Evolutionary conservation across 345 rosid genomes (phyloP).

Genomic region (Arabidopsis arenosa): DNA sequence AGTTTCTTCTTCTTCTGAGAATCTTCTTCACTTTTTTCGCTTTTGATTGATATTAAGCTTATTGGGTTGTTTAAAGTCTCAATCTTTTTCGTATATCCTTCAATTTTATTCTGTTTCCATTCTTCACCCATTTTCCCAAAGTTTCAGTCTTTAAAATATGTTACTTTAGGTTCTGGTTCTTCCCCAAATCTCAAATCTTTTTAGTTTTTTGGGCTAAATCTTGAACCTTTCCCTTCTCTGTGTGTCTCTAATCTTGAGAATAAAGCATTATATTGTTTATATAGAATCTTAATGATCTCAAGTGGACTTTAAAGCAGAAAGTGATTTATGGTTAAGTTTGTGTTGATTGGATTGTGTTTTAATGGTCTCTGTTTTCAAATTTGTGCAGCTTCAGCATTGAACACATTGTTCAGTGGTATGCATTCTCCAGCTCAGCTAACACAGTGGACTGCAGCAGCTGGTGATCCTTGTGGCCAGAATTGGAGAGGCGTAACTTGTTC

Average conservation of each 20-base stretch:
- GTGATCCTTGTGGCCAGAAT: conserved; percentile 88
- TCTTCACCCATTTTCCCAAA: conserved; percentile 19
- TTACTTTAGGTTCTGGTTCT: not conserved
- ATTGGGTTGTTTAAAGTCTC: conserved; percentile 22
- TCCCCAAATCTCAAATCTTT: conserved; percentile 32
- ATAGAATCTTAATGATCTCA: conserved; percentile 28
- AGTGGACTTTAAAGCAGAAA: not conserved
- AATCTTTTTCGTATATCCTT: conserved; percentile 36
- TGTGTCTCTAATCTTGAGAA: not conserved
- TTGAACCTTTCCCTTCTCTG: conserved; percentile 13
- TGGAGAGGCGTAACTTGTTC: conserved; percentile 95
- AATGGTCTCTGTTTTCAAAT: conserved; percentile 11
- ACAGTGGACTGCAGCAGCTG: conserved; percentile 71
- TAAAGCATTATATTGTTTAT: not conserved
- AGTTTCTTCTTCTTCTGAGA: conserved; percentile 40
- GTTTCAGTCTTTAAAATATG: not conserved
- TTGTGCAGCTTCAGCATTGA: conserved; percentile 78
- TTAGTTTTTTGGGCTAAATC: conserved; percentile 7
- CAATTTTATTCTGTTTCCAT: conserved; percentile 25
- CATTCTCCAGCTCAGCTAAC: conserved; percentile 66
- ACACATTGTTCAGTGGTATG: conserved; percentile 61
- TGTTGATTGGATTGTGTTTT: conserved; percentile 22
- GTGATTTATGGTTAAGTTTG: not conserved
- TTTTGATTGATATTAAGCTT: not conserved
- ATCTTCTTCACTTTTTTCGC: not conserved